Base-by-base conservation (phyloP, 1,284 basidiomycete species). In the Tetrapyrgos nigripes region DNA sequence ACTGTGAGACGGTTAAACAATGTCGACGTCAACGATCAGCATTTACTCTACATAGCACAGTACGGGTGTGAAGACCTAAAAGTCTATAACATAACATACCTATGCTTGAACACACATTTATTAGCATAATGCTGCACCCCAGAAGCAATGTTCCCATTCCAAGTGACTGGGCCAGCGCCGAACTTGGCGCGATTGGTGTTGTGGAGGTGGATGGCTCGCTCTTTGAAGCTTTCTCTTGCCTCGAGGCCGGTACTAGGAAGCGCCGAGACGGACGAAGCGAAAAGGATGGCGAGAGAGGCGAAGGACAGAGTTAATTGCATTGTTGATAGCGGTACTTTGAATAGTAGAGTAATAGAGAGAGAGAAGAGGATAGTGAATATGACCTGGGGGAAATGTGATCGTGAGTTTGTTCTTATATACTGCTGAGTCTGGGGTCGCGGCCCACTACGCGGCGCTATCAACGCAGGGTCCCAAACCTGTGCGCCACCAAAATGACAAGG, bases 61-160 rank as follows among this genome's bases (percentile, higher is more conserved):
- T 51, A 40, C 28, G 46, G n/a, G 29, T 31, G n/a, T 67, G 68
- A 71, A 69, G 14, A 24, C 11, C 13, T 8, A 45, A 21, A 6
- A 4, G 29, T 9, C 19, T 21, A 4, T n/a, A 21, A 3, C 19
- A 33, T 29, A 13, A 27, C 26, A 24, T 23, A 54, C 53, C 53
- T 54, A 64, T 84, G 82, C 65, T 78, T n/a, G 67, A 82, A 81
- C 11, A 73, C 68, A 59, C 82, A 83, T 27, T 67, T 65, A 62
- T 80, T 73, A 6, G 80, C 80, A 81, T 81, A 83, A 21, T 68
- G 57, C 62, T 80, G 77, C 17, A 82, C 83, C 35, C 72, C 71
- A 6, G 59, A 61, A 0, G 78, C 77, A n/a, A 82, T 70, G 2
- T 66, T 66, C 46, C 77, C 64, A 65, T 73, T 79, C 81, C 81